Percentiles rank a stretch among this genome's conserved stretches.
Evolutionary conservation across 2,329 filamentous ascomycete species (phyloP).

Genomic region (Colletotrichum simmondsii): DNA sequence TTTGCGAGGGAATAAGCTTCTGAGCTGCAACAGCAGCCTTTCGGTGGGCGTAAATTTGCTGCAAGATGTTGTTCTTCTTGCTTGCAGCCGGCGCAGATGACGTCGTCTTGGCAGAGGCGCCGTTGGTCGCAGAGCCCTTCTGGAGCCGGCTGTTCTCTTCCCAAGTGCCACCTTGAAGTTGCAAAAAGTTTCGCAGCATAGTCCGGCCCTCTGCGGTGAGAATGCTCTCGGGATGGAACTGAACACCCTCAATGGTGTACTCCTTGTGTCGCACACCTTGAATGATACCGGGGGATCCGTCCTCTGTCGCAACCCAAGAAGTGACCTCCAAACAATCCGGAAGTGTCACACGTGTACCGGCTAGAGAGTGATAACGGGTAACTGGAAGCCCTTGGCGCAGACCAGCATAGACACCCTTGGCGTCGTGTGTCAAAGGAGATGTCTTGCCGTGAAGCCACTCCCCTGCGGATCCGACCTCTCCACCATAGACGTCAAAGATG

Average conservation of each 20-base stretch:
- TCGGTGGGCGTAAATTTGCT: constrained; percentile 88
- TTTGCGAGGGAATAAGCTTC: constrained; percentile 85
- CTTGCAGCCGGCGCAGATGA: constrained; percentile 42
- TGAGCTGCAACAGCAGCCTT: constrained; percentile 81
- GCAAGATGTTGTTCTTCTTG: constrained; percentile 86
- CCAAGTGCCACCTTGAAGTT: constrained; percentile 92
- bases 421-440: constrained; percentile 88
- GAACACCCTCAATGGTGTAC: constrained; percentile 91
- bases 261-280: constrained; percentile 97
- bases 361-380: constrained; percentile 95
- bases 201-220: constrained; percentile 86
- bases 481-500: constrained; percentile 94
- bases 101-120: constrained; percentile 39
- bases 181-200: constrained; percentile 94
- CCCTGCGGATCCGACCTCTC: constrained; percentile 89
- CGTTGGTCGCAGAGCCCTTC: constrained; percentile 48
- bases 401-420: constrained; percentile 89
- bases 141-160: constrained; percentile 75
- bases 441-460: constrained; percentile 99
- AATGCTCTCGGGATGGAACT: constrained; percentile 98
- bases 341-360: constrained; percentile 88
- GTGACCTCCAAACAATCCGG: constrained; percentile 89
- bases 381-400: constrained; percentile 85
- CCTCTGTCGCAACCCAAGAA: constrained; percentile 84
- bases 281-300: constrained; percentile 86